Evolutionary conservation across 495 filamentous ascomycete genomes (phyloP), one percentile per base, ranked within the genome.

Genomic region (Letharia lupina): DNA sequence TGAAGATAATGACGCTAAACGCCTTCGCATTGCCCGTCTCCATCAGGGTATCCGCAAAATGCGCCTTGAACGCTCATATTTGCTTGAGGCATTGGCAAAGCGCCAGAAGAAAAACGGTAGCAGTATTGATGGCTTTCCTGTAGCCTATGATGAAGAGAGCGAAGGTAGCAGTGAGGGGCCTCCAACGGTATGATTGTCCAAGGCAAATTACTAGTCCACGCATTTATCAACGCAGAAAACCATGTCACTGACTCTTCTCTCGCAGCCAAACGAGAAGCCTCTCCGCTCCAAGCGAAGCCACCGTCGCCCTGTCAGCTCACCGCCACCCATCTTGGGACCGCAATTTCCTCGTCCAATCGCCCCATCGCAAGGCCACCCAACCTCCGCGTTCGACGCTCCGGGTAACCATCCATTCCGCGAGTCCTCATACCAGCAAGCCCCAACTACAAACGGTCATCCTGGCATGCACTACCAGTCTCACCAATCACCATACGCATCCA

Each of bases 191-290:
- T 31, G 33, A 16, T 54, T 28, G 58, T 68, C 63, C 39, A 18
- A 37, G 15, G 33, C 10, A 20, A 13, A 37, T n/a, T 5, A 0
- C 68, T 52, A 41, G n/a, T 15, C 13, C 15, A 39, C 18, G 28
- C 39, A 18, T 33, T 40, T 28, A 28, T 45, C 69, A 63, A 9
- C 54, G n/a, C n/a, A 45, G 33, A 61, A 44, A 11, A 50, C 15
- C 23, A 65, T 65, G 41, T 33, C 39, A 47, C 64, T 69, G 58
- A 70, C 35, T 67, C 50, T 72, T 69, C 47, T 66, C 41, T 37
- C 68, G 68, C 72, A 96, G 91, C 91, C 91, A 20, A 87, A 93
- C 77, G 91, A 96, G 75, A 93, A 94, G 68, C 93, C 93, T 20
- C 81, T 96, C 61, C 89, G 93, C 65, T 86, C 87, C 41, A 97